Evolutionary conservation across 768 basidiomycete genomes (phyloP).

Genomic region (Neoboletus brunneissimus): DNA sequence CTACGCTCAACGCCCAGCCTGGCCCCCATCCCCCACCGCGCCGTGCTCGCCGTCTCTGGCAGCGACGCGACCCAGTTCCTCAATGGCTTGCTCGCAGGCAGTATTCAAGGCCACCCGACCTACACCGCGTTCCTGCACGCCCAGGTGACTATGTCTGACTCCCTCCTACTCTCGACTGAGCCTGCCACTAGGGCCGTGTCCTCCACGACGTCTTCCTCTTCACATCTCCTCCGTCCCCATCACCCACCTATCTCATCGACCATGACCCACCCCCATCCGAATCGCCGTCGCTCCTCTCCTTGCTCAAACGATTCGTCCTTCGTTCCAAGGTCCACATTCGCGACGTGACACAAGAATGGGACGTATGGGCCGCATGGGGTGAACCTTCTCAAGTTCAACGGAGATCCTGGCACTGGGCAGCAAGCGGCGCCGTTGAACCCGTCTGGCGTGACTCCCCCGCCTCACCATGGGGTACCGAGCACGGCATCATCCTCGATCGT

Average conservation of each 20-base stretch:
- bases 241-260: slow-evolving; percentile 64
- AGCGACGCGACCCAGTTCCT: slow-evolving; percentile 80
- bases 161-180: neutral
- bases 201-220: slow-evolving; percentile 88
- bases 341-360: slow-evolving; percentile 74
- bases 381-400: slow-evolving; percentile 38
- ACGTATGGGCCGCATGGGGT: slow-evolving; percentile 83
- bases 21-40: slow-evolving; percentile 63
- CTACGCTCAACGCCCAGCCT: slow-evolving; percentile 48
- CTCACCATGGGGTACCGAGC: slow-evolving; percentile 61
- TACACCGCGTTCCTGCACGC: slow-evolving; percentile 78
- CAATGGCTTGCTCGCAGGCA: slow-evolving; percentile 67
- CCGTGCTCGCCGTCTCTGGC: slow-evolving; percentile 74
- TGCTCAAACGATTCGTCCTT: slow-evolving; percentile 81
- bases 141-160: slow-evolving; percentile 47
- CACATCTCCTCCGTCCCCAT: slow-evolving; percentile 46
- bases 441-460: slow-evolving; percentile 51
- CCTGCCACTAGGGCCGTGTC: slow-evolving; percentile 67
- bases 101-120: slow-evolving; percentile 48
- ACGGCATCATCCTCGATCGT: slow-evolving; percentile 55
- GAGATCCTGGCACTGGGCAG: slow-evolving; percentile 52
- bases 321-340: slow-evolving; percentile 85
- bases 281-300: slow-evolving; percentile 56
- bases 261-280: slow-evolving; percentile 63
- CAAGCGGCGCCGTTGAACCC: slow-evolving; percentile 77